A percentile compares a stretch with the other conserved stretches of the same genome.
phyloP scores from a whole-genome alignment of 331 rosid genomes.

The Prunus yedoensis region DNA sequence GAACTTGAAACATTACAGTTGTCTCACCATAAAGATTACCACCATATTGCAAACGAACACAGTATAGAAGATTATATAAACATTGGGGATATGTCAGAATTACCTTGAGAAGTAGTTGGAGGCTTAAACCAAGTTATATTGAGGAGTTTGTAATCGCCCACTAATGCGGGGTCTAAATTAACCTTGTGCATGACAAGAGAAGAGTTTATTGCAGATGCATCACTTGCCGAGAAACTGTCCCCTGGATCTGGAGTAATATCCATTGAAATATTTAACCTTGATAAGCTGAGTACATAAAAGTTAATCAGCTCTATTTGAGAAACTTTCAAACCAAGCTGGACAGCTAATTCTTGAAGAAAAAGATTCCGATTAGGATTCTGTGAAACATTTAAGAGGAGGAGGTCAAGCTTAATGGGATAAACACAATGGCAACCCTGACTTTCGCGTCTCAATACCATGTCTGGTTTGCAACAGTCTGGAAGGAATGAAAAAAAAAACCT shows the following conservation, averaged over 20 bases:
- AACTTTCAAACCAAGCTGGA: slow-evolving; percentile 54
- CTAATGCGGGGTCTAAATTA: slow-evolving; percentile 55
- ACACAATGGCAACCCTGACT: slow-evolving; percentile 71
- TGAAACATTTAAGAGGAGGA: slow-evolving; percentile 83
- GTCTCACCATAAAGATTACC: background rate
- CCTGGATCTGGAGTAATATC: slow-evolving; percentile 76
- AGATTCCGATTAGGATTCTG: slow-evolving; percentile 59
- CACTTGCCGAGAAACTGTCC: slow-evolving; percentile 63
- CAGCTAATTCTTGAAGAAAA: slow-evolving; percentile 66
- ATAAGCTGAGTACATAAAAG: slow-evolving; percentile 63
- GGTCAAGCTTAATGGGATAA: slow-evolving; percentile 89
- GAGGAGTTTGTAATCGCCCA: slow-evolving; percentile 78
- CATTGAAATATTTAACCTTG: slow-evolving; percentile 80
- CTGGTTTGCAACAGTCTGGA: slow-evolving; percentile 82
- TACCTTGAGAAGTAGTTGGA: slow-evolving; percentile 78
- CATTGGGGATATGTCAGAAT: slow-evolving; percentile 2
- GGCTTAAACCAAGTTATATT: slow-evolving; percentile 84
- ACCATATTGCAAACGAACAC: slow-evolving; percentile 4
- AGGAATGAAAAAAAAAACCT: slow-evolving; percentile 18
- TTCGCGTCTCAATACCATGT: slow-evolving; percentile 71
- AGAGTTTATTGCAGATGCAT: slow-evolving; percentile 68
- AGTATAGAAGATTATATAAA: slow-evolving; percentile 2
- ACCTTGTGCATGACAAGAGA: slow-evolving; percentile 69
- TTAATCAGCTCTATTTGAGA: slow-evolving; percentile 76
- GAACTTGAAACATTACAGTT: background rate